Evolutionary conservation across 2,329 filamentous ascomycete species (phyloP).

Genomic region (Penicillium sp.): DNA sequence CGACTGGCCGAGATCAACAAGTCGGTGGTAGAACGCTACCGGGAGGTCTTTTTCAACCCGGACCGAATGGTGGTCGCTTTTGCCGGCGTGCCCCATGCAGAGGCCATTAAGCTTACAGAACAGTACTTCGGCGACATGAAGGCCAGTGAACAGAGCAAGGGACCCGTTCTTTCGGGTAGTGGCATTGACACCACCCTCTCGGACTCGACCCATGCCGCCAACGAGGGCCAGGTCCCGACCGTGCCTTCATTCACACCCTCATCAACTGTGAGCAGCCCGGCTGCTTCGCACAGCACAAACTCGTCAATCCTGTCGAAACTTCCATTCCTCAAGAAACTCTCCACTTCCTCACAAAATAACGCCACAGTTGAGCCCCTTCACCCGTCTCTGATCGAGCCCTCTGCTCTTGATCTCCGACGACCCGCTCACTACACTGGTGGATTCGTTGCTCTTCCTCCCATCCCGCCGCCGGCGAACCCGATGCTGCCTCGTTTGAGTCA

Average conservation of each 20-base stretch:
- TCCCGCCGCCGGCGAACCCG: conserved; percentile 74
- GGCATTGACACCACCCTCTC: conserved; percentile 56
- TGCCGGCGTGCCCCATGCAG: conserved; percentile 79
- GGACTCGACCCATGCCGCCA: conserved; percentile 24
- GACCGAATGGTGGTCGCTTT: conserved; percentile 94
- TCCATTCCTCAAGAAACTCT: conserved; percentile 86
- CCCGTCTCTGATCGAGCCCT: conserved; percentile 43
- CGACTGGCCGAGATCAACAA: conserved; percentile 72
- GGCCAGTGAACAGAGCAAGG: conserved; percentile 49
- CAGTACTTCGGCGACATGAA: conserved; percentile 92
- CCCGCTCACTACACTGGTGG: conserved; percentile 89
- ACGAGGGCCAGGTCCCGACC: conserved; percentile 35
- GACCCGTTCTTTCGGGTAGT: conserved; percentile 52
- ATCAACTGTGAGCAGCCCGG: conserved; percentile 35
- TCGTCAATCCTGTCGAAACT: conserved; percentile 75
- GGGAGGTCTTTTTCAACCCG: conserved; percentile 79
- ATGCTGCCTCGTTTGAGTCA: conserved; percentile 79
- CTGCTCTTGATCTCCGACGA: conserved; percentile 57
- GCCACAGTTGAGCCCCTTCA: conserved; percentile 58
- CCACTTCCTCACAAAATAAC: conserved; percentile 64
- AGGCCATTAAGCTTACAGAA: conserved; percentile 76
- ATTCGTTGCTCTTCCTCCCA: conserved; percentile 78
- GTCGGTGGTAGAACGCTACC: conserved; percentile 71
- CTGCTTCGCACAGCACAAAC: conserved; percentile 45
- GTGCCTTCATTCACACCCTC: conserved; percentile 43